These are phyloP conservation scores for Coemansia reversa DNA, from an alignment of 192 early-diverging fungal species.

Conservation along the genomic window DNA sequence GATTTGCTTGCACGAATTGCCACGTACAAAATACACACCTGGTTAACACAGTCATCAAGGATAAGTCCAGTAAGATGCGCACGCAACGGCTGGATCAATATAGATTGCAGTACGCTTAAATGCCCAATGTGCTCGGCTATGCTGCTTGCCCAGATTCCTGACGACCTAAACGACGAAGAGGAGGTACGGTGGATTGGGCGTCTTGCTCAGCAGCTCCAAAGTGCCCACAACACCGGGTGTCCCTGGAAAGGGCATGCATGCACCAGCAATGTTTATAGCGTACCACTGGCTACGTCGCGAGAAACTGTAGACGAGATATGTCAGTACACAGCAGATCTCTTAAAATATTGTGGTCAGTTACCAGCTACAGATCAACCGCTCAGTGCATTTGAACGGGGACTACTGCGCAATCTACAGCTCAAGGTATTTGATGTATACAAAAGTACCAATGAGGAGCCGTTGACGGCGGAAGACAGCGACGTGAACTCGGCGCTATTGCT, in stretches of 20 bases:
- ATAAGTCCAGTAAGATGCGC: conserved; percentile 50
- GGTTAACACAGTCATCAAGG: conserved; percentile 40
- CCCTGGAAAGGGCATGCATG: conserved; percentile 44
- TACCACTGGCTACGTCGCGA: conserved; percentile 34
- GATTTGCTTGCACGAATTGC: conserved; percentile 47
- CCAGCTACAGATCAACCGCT: conserved; percentile 36
- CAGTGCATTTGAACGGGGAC: conserved; percentile 32
- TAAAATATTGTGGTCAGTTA: conserved; percentile 18
- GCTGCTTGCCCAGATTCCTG: conserved; percentile 45
- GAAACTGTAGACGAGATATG: conserved; percentile 40
- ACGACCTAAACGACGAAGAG: conserved; percentile 32
- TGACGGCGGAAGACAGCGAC: neutral
- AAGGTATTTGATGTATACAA: conserved; percentile 4
- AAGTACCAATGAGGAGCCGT: neutral
- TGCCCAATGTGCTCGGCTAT: conserved; percentile 43
- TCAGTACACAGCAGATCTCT: conserved; percentile 30
- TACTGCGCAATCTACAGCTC: conserved; percentile 25
- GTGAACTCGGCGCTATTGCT: conserved; percentile 29
- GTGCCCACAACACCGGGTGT: conserved; percentile 41
- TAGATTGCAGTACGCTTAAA: conserved; percentile 44
- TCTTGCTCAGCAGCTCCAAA: conserved; percentile 40
- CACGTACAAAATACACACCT: conserved; percentile 52
- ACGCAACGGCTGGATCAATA: conserved; percentile 53
- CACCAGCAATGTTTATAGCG: conserved; percentile 30
- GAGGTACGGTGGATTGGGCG: conserved; percentile 41